Evolutionary conservation across 2,329 filamentous ascomycete genomes (phyloP).

Genomic region (Lithohypha guttulata): DNA sequence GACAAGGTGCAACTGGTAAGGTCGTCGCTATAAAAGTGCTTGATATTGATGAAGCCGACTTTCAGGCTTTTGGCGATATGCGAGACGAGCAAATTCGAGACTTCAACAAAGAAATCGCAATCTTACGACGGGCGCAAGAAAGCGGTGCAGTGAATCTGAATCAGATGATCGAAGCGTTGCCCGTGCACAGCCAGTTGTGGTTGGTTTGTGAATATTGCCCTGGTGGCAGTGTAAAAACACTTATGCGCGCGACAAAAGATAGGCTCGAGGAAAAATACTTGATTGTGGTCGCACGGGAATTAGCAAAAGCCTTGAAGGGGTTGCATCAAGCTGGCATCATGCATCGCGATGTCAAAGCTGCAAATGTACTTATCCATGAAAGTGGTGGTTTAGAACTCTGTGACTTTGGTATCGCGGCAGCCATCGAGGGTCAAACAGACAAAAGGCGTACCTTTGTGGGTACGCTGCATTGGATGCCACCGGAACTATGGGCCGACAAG

Average conservation of each 20-base stretch:
- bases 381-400: constrained; percentile 53
- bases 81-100: constrained; percentile 41
- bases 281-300: constrained; percentile 52
- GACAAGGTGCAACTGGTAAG: constrained; percentile 29
- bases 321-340: constrained; percentile 57
- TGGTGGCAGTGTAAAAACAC: constrained; percentile 53
- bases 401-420: constrained; percentile 56
- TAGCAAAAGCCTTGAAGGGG: constrained; percentile 50
- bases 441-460: constrained; percentile 57
- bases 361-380: constrained; percentile 54
- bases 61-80: constrained; percentile 35
- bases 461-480: constrained; percentile 57
- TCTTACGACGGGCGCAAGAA: constrained; percentile 52
- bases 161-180: constrained; percentile 52
- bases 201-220: constrained; percentile 57
- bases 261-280: constrained; percentile 51
- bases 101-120: constrained; percentile 52
- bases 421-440: constrained; percentile 47
- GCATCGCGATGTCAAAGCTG: constrained; percentile 56
- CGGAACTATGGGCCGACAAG: constrained; percentile 42
- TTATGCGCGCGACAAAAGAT: constrained; percentile 42
- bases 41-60: constrained; percentile 40
- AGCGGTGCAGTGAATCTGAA: constrained; percentile 54
- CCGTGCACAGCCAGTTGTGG: constrained; percentile 55
- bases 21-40: constrained; percentile 43